Base-by-base conservation (phyloP, 352 stramenopile species). In the Thalassiosira oceanica region DNA sequence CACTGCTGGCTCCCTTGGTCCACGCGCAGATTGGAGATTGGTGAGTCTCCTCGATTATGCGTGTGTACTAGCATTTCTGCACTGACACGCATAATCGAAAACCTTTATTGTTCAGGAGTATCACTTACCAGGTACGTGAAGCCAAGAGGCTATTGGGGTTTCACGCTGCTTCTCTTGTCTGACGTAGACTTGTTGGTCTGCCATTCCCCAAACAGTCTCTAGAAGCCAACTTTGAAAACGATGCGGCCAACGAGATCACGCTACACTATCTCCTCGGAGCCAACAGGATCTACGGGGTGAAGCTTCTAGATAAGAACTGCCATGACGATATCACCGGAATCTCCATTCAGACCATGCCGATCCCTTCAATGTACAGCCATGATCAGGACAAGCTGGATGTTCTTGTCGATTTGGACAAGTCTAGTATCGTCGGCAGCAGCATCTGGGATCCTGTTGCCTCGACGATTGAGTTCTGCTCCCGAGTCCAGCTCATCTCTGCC, bases 261-360 rank as follows among this genome's bases (percentile, higher is more conserved):
- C 16, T 72, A 15, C 35, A 72, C n/a, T 72, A 72, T 46, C 37
- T 33, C n/a, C 57, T 72, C 35, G 50, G 61, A 3, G 64, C 39
- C 13, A 35, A 33, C 1, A 29, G 61, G 2, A 18, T 13, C 7
- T 64, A 39, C 44, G 8, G 52, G 21, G 37, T 72, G 16, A 43
- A 63, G n/a, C 51, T 72, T 13, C 64, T 72, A 16, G 31, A 72
- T 44, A 72, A 64, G 43, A 52, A 36, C 2, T 72, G 61, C 36
- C 20, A 20, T 13, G 36, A 51, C 21, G 35, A 50, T 16, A 72
- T 72, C 23, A 27, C 15, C 16, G 61, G 61, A 7, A 72, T 62
- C 31, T 26, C 29, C 21, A 51, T 72, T 15, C 41, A 13, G 1
- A 27, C 46, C 23, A 37, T 2, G 1, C 7, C 33, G 2, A 21